phyloP scores from a whole-genome alignment of 2,329 filamentous ascomycete species.

The Aspergillus sojae region DNA sequence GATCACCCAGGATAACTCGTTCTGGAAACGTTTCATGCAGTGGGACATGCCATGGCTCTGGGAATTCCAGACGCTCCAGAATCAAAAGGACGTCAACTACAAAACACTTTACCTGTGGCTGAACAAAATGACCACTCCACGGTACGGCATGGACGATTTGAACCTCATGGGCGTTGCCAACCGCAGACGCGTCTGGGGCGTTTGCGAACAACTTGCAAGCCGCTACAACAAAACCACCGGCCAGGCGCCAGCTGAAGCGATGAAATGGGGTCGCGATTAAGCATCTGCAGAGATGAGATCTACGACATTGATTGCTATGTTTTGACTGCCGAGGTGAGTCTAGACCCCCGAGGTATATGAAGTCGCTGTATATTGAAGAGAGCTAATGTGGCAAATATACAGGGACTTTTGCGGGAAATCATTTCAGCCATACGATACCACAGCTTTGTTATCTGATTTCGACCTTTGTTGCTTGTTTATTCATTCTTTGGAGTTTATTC shows the following conservation, averaged over 20 bases:
- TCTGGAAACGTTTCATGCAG: constrained; percentile 24
- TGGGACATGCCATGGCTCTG: constrained; percentile 27
- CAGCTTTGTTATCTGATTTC: not conserved
- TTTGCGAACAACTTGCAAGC: constrained; percentile 21
- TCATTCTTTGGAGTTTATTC: not conserved
- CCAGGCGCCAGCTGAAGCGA: not conserved
- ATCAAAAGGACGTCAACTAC: constrained; percentile 19
- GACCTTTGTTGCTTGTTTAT: not conserved
- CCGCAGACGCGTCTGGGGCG: constrained; percentile 23
- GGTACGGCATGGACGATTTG: constrained; percentile 23
- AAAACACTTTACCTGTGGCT: constrained; percentile 22
- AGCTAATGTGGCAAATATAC: not conserved
- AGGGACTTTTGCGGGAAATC: not conserved
- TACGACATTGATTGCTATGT: not conserved
- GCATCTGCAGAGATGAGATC: not conserved
- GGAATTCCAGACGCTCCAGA: constrained; percentile 15
- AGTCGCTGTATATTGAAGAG: not conserved
- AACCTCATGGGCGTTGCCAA: constrained; percentile 21
- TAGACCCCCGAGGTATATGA: not conserved
- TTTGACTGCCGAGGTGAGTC: not conserved
- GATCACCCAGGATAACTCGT: constrained; percentile 22
- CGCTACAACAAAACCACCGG: constrained; percentile 9
- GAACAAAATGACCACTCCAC: constrained; percentile 17
- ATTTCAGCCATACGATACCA: not conserved
- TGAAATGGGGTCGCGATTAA: constrained; percentile 1